Evolutionary conservation across 2,329 filamentous ascomycete genomes (phyloP).

Genomic region (Fulvia fulva): DNA sequence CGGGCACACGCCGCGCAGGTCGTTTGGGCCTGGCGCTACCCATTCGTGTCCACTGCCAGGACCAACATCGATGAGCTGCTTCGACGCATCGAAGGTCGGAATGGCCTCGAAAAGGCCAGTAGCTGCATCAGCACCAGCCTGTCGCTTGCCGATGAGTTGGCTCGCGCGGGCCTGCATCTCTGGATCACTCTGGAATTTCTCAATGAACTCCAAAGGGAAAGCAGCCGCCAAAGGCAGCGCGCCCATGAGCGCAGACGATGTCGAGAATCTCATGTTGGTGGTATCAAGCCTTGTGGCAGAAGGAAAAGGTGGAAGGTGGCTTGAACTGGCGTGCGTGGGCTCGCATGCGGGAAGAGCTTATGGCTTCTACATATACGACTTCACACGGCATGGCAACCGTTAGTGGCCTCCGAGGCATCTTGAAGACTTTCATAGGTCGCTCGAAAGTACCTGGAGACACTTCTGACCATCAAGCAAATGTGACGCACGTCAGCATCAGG

Average conservation of each 20-base stretch:
- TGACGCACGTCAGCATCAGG: neutral
- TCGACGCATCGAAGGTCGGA: slow-evolving; percentile 28
- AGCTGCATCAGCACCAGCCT: slow-evolving; percentile 23
- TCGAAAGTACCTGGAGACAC: neutral
- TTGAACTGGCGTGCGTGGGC: neutral
- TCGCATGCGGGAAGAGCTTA: neutral
- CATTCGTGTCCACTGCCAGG: slow-evolving; percentile 27
- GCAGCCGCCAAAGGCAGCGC: slow-evolving; percentile 11
- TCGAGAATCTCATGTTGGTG: slow-evolving; percentile 17
- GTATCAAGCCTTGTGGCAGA: neutral
- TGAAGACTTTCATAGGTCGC: neutral
- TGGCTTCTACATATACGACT: neutral
- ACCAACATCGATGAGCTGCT: slow-evolving; percentile 27
- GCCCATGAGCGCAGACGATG: slow-evolving; percentile 13
- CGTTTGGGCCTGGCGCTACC: slow-evolving; percentile 25
- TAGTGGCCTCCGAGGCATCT: neutral
- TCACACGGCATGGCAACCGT: neutral
- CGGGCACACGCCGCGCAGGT: slow-evolving; percentile 33
- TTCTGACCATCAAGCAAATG: neutral
- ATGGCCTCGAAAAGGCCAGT: slow-evolving; percentile 24
- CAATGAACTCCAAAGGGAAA: slow-evolving; percentile 14
- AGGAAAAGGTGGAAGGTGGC: neutral
- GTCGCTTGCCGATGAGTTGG: slow-evolving; percentile 15
- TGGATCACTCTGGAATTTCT: slow-evolving; percentile 14
- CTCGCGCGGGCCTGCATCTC: slow-evolving; percentile 11